These are phyloP conservation scores for Sideroxylon spinosum DNA, from an alignment of 179 eudicot species.

Conservation along the genomic window DNA sequence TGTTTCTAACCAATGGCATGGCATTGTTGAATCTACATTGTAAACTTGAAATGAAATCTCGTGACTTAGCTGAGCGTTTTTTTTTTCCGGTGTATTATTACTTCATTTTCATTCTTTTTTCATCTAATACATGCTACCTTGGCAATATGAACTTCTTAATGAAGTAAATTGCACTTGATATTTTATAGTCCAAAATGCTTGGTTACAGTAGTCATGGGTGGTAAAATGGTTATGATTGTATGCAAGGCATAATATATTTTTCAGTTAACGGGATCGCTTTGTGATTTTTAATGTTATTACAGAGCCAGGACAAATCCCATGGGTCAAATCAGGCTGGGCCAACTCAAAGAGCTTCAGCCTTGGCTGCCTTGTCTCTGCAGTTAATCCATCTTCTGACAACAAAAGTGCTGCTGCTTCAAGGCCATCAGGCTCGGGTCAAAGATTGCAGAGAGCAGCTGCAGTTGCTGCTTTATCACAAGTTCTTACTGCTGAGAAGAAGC, in stretches of 20 bases:
- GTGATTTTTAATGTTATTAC: constrained; percentile 13
- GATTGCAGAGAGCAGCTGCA: constrained; percentile 98
- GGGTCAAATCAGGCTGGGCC: constrained; percentile 78
- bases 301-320: constrained; percentile 50
- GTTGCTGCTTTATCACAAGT: constrained; percentile 91
- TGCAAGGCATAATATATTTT: no score
- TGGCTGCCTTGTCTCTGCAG: constrained; percentile 95
- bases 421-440: constrained; percentile 44
- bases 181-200: no score
- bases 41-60: no score
- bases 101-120: not conserved
- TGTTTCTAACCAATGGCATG: no score
- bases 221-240: no score
- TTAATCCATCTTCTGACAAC: constrained; percentile 57
- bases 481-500: constrained; percentile 80
- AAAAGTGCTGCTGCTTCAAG: constrained; percentile 44
- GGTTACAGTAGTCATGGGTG: no score
- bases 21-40: no score
- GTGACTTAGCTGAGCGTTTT: no score
- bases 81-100: no score
- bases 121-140: not conserved
- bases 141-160: no score
- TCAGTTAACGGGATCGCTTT: not conserved
- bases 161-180: no score
- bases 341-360: constrained; percentile 96